Conservation (phyloP, 192 early-diverging fungal genomes). For the Tieghemiomyces parasiticus region DNA sequence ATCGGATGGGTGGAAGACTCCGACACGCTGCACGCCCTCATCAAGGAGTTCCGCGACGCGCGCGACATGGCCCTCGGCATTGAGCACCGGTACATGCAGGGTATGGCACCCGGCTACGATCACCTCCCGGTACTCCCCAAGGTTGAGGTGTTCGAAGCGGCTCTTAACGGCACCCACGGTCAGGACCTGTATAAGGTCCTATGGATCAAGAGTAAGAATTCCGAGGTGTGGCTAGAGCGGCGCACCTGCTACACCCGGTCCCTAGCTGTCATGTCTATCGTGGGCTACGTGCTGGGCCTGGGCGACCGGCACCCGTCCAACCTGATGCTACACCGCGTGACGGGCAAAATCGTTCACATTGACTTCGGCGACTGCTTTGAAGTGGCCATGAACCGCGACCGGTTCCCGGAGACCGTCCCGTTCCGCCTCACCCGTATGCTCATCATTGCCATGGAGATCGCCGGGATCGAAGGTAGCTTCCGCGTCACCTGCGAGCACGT, state of each 20-base stretch:
- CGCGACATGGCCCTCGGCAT: slow-evolving; percentile 72
- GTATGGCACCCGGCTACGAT: slow-evolving; percentile 88
- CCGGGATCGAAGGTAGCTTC: slow-evolving; percentile 92
- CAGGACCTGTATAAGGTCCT: slow-evolving; percentile 85
- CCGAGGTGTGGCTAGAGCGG: slow-evolving; percentile 89
- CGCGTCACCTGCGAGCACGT: slow-evolving; percentile 89
- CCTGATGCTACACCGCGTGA: slow-evolving; percentile 73
- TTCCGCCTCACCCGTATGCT: slow-evolving; percentile 98
- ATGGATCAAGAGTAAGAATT: slow-evolving; percentile 91
- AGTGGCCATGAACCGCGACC: slow-evolving; percentile 89
- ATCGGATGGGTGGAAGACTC: slow-evolving; percentile 88
- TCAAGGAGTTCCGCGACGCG: slow-evolving; percentile 72
- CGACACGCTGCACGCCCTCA: slow-evolving; percentile 74
- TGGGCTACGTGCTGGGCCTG: slow-evolving; percentile 93
- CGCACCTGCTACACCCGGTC: slow-evolving; percentile 92
- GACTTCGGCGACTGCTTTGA: slow-evolving; percentile 98
- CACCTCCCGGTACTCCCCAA: slow-evolving; percentile 74
- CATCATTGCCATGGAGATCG: slow-evolving; percentile 95
- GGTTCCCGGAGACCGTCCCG: slow-evolving; percentile 96
- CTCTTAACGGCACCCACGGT: slow-evolving; percentile 73
- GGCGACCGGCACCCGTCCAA: slow-evolving; percentile 96
- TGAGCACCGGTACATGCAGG: slow-evolving; percentile 69
- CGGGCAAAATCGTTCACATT: slow-evolving; percentile 92
- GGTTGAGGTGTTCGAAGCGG: slow-evolving; percentile 92
- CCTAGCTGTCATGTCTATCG: slow-evolving; percentile 95